Conservation (phyloP, 2,329 filamentous ascomycete species). For the Helotiales sp. region DNA sequence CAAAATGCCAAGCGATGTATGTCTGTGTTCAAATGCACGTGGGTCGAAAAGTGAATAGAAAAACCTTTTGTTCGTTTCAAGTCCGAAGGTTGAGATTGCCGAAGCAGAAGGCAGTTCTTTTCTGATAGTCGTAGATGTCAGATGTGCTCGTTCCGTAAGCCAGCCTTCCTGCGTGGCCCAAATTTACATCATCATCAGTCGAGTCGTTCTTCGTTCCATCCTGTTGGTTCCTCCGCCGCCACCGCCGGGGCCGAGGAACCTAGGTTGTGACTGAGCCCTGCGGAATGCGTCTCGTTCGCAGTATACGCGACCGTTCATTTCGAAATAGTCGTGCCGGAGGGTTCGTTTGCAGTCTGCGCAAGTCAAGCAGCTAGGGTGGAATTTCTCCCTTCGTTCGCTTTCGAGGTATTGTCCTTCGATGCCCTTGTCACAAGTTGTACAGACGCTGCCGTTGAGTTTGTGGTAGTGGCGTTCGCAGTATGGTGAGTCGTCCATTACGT, state of each 20-base stretch:
- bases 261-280: constrained; percentile 35
- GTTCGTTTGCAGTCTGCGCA: constrained; percentile 78
- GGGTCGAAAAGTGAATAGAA: not conserved
- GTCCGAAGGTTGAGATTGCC: not conserved
- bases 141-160: not conserved
- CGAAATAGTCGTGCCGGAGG: constrained; percentile 86
- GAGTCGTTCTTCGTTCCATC: constrained; percentile 54
- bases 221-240: constrained; percentile 36
- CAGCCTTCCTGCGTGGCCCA: not conserved
- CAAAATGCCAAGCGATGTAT: not conserved
- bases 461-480: constrained; percentile 96
- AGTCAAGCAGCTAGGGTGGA: constrained; percentile 85
- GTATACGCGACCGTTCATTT: constrained; percentile 78
- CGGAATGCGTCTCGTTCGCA: constrained; percentile 82
- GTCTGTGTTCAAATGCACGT: not conserved
- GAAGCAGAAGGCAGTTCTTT: not conserved
- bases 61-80: not conserved
- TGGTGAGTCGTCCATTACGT: constrained; percentile 84
- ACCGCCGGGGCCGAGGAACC: constrained; percentile 26
- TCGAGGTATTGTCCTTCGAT: constrained; percentile 96
- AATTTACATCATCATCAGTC: constrained; percentile 55
- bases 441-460: constrained; percentile 85
- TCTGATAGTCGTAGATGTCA: not conserved
- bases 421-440: constrained; percentile 76
- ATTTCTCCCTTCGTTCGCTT: constrained; percentile 77